Evolutionary conservation across 2,329 filamentous ascomycete species (phyloP), one percentile per base, ranked within the genome.

Genomic region (Boeremia lycopersici): DNA sequence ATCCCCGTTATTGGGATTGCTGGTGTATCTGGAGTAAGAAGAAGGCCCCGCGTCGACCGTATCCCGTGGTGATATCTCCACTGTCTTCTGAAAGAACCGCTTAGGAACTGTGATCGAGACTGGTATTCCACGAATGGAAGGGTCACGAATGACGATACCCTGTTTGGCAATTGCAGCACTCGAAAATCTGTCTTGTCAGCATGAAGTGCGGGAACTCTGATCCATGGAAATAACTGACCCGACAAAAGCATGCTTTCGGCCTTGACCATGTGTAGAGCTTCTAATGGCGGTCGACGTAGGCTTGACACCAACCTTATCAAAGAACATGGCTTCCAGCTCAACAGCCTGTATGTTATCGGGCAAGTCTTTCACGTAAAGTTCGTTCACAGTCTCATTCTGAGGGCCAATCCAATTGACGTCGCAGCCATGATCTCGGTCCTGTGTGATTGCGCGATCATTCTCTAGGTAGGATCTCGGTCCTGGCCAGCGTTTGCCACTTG

Each of bases 371-470:
- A 74, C 57, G 44, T 62, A 69, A 6, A 75, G 62, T 28, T 67
- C 60, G 5, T 42, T 65, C 13, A 74, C 70, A 9, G 43, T 59
- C 12, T 59, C 34, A 38, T 72, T 72, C 6, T 62, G 53, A 6
- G 67, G 67, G 2, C 69, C 72, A 34, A 75, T 74, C 63, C 65
- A 73, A 6, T 56, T 47, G 15, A 65, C 43, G 38, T 57, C 40
- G 26, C 72, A 74, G 6, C 70, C 70, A 44, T 38, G 45, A 8
- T 59, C 40, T 9, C 29, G 29, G 33, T 74, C 65, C 8, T 61
- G 46, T 29, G 53, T 63, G 9, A 69, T 61, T 1, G 25, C 48
- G 4, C 44, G 52, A 46, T 72, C 64, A 9, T 63, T 38, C 13
- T 57, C 47, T 34, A 34, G n/a, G 34, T n/a, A 4, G 29, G 38